Percentiles rank a stretch among this genome's conserved stretches.
phyloP scores from a whole-genome alignment of 306 rosid species.

The Casuarina cunninghamiana region DNA sequence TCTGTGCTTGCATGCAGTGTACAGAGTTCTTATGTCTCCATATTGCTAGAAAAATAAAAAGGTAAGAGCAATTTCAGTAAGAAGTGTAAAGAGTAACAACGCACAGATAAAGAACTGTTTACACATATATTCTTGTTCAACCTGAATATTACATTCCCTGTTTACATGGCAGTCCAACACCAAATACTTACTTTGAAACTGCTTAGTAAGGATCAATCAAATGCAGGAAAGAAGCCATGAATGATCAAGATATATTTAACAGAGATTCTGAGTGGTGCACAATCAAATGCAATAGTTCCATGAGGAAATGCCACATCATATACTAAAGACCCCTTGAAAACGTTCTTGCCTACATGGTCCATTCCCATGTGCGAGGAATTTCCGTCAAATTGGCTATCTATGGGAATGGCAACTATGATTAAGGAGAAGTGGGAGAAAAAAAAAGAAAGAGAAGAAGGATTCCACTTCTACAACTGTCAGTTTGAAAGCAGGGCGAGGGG shows the following conservation, averaged over 20 bases:
- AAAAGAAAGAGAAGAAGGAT: background rate
- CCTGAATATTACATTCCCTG: too few species aligned
- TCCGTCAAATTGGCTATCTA: background rate
- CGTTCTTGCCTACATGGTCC: background rate
- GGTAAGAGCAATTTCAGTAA: constrained; percentile 15
- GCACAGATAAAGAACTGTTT: constrained; percentile 15
- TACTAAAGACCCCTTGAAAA: background rate
- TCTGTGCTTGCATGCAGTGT: constrained; percentile 95
- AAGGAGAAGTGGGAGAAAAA: background rate
- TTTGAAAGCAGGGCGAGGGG: background rate
- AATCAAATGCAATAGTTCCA: too few species aligned
- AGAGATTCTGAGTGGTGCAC: background rate
- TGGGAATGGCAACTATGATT: background rate
- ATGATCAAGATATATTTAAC: background rate
- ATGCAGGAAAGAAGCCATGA: background rate
- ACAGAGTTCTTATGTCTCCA: constrained; percentile 91
- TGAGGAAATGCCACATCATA: background rate
- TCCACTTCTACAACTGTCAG: background rate
- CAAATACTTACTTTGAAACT: background rate
- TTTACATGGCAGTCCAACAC: too few species aligned
- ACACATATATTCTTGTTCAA: background rate
- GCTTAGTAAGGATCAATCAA: background rate
- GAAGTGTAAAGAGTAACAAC: constrained; percentile 18
- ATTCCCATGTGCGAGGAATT: background rate
- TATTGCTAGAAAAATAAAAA: constrained; percentile 61